Conservation (phyloP, 805 yeast genomes). For the Hermanozyma aechmeae region DNA sequence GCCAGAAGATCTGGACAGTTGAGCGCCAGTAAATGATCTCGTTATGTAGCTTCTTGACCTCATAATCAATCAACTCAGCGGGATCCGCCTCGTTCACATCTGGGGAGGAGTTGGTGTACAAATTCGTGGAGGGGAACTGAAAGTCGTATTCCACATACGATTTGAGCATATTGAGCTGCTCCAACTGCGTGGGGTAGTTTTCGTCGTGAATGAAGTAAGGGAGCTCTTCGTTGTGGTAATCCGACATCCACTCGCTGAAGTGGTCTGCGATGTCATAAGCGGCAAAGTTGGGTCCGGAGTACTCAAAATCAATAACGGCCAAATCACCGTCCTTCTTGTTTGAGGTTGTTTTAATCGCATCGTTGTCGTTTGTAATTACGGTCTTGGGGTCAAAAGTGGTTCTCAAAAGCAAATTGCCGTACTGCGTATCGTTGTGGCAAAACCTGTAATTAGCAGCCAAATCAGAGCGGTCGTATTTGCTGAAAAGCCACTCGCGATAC, state of each 20-base stretch:
- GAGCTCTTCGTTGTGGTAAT: constrained; percentile 58
- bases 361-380: constrained; percentile 14
- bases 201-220: constrained; percentile 45
- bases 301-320: constrained; percentile 94
- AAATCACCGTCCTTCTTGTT: constrained; percentile 39
- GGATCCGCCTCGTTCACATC: constrained; percentile 10
- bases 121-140: constrained; percentile 24
- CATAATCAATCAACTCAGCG: constrained; percentile 22
- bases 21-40: constrained; percentile 76
- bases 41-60: constrained; percentile 46
- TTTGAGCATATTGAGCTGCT: constrained; percentile 61
- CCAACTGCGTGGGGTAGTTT: constrained; percentile 58
- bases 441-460: constrained; percentile 53
- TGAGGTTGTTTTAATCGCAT: constrained; percentile 15
- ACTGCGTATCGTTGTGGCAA: constrained; percentile 95
- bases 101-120: constrained; percentile 10
- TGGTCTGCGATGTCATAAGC: constrained; percentile 91
- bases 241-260: constrained; percentile 95
- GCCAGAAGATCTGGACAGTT: constrained; percentile 72
- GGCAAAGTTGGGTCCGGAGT: constrained; percentile 83
- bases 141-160: constrained; percentile 67
- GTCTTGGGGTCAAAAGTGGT: constrained; percentile 42
- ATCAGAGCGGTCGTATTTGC: constrained; percentile 34
- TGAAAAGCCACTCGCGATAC: constrained; percentile 58
- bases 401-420: constrained; percentile 78